Evolutionary conservation across 805 yeast species (phyloP).

Genomic region (Yueomyces sinensis): DNA sequence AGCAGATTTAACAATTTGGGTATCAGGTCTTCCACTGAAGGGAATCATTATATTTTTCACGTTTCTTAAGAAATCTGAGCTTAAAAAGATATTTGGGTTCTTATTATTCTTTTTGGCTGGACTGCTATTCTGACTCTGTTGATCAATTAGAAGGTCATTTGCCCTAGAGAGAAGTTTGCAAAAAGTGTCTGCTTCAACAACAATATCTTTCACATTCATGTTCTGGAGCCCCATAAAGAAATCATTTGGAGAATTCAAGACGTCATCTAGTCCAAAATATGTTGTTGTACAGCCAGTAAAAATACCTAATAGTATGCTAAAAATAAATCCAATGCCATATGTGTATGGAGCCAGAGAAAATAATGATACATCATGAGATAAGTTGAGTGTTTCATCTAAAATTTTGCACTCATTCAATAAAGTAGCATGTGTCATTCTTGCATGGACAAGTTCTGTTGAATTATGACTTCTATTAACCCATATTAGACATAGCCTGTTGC

Average conservation of each 20-base stretch:
- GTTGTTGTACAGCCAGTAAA: conserved; percentile 81
- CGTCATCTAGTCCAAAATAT: conserved; percentile 65
- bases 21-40: conserved; percentile 61
- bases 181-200: conserved; percentile 73
- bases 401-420: conserved; percentile 74
- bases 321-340: conserved; percentile 77
- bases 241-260: conserved; percentile 56
- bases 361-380: conserved; percentile 57
- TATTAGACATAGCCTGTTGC: conserved; percentile 12
- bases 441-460: conserved; percentile 14
- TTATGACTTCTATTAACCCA: conserved; percentile 20
- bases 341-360: conserved; percentile 81
- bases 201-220: conserved; percentile 73
- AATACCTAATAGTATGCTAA: conserved; percentile 71
- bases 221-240: conserved; percentile 62
- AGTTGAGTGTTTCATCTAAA: conserved; percentile 82
- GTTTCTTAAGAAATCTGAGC: conserved; percentile 31
- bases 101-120: conserved; percentile 1
- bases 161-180: conserved; percentile 59
- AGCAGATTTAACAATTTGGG: conserved; percentile 41
- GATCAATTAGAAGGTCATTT: conserved; percentile 28
- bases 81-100: conserved; percentile 7
- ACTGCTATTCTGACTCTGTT: neutral
- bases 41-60: conserved; percentile 78
- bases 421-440: conserved; percentile 38